Base-by-base conservation (phyloP, 129 eudicot species). In the Arctium lappa region DNA sequence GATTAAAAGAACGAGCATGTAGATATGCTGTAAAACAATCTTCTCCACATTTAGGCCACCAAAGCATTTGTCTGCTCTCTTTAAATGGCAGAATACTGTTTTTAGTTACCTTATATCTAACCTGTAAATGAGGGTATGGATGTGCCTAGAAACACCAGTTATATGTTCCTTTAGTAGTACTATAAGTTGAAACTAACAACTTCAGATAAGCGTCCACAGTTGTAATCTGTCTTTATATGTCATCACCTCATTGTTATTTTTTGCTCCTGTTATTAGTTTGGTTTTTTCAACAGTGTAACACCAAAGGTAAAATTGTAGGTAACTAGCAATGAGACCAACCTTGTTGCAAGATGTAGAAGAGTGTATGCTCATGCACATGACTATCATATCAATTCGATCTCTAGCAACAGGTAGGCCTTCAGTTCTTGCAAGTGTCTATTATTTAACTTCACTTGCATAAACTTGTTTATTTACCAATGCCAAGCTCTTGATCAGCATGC, bases 281-380 rank as follows among this genome's bases (percentile, higher is more conserved):
- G 78, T 78, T 63, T 16, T 18, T 72, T 77, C 62, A 69, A 10
- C 33, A 10, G 30, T 69, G 37, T 80, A 70, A 85, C 88, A 50
- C 66, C 60, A 71, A 79, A 15, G 81, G 66, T 83, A 9, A 40
- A 74, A 10, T 66, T 81, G 84, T 76, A 95, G 99, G 98, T 95
- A 79, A 90, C 99, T 48, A 89, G 94, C 91, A 87, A 87, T 15
- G 99, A 95, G 86, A 93, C 97, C 73, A 95, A 90, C 90, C 98
- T 91, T 69, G 85, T 90, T 83, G 97, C 99, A 70, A 87, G 97
- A 86, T 95, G 99, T 84, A 90, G 99, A 80, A 93, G 99, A 85
- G 97, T 95, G 69, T 95, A 95, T 88, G 99, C 99, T 65, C 97
- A 95, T 91, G 99, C 99, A 34, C 99, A 95, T 89, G 99, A 95